Evolutionary conservation across 1,284 basidiomycete species (phyloP), one percentile per base, ranked within the genome.

Genomic region (Trichosporon coremiiforme): DNA sequence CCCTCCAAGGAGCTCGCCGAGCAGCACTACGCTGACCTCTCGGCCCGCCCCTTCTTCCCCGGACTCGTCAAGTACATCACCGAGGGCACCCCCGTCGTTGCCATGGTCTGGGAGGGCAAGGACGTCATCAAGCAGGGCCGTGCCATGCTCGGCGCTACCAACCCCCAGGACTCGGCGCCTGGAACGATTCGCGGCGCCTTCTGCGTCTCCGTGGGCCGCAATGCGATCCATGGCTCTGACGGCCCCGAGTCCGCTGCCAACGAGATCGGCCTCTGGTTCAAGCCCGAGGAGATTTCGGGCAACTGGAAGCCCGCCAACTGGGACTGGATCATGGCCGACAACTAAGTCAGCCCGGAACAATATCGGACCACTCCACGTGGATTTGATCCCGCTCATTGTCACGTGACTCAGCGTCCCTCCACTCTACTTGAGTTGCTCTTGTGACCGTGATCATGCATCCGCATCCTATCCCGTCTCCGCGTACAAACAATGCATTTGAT

Each of bases 241-340:
- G 81, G 81, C 64, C 83, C 83, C 76, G 85, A 85, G 57, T 79
- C 83, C 65, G 85, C 85, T 57, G 85, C 84, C 77, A 80, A 85
- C 79, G 85, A 85, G 80, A 85, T 85, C 71, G 84, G 81, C 57
- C 83, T 85, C 62, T 85, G 85, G 84, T 85, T 85, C 80, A 78
- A 81, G 70, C 84, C 84, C 83, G 76, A 79, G 74, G 83, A 85
- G 78, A 78, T 85, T 66, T 79, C 79, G 2, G 57, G 57, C 70
- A 77, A 80, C 68, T 85, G 85, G 82, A 80, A 82, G 64, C 67
- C 67, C 25, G 72, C 68, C 47, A 66, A 66, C 22, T 73, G 71
- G 71, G 53, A 53, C 53, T 73, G 71, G 71, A 45, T 73, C 69
- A 70, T 70, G 69, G 68, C 69, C 35, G 75, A 72, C 71, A 72